phyloP scores from a whole-genome alignment of 441 rosid genomes.

The Adansonia rubrostipa region DNA sequence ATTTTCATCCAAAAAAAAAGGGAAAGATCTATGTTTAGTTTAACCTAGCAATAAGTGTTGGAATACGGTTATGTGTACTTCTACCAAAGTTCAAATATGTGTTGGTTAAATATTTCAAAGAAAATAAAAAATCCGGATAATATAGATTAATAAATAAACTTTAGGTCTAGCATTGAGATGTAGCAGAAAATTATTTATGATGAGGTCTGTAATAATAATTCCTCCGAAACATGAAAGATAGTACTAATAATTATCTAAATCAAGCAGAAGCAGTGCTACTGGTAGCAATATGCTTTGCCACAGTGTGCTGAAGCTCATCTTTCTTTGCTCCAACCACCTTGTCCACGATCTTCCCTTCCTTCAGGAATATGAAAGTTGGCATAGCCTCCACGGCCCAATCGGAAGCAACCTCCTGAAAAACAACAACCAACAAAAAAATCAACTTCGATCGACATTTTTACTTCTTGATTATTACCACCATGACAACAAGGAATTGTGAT shows the following conservation, averaged over 20 bases:
- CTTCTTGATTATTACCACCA: neutral
- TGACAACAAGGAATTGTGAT: neutral
- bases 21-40: too few species aligned
- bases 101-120: too few species aligned
- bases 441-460: neutral
- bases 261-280: constrained; percentile 32
- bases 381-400: constrained; percentile 90
- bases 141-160: too few species aligned
- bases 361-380: constrained; percentile 88
- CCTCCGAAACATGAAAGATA: neutral
- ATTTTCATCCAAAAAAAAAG: too few species aligned
- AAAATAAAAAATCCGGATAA: too few species aligned
- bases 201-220: neutral
- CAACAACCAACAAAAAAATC: neutral
- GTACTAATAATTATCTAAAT: neutral
- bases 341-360: constrained; percentile 78
- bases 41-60: too few species aligned
- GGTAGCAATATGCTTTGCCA: constrained; percentile 63
- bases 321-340: constrained; percentile 84
- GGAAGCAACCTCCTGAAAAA: constrained; percentile 67
- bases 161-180: too few species aligned
- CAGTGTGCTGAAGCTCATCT: constrained; percentile 66
- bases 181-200: too few species aligned
- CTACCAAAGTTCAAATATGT: too few species aligned
- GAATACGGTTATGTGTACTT: too few species aligned